These are phyloP conservation scores for Penicillium hesseltinei DNA, from an alignment of 2,329 filamentous ascomycete genomes.

Conservation along the genomic window DNA sequence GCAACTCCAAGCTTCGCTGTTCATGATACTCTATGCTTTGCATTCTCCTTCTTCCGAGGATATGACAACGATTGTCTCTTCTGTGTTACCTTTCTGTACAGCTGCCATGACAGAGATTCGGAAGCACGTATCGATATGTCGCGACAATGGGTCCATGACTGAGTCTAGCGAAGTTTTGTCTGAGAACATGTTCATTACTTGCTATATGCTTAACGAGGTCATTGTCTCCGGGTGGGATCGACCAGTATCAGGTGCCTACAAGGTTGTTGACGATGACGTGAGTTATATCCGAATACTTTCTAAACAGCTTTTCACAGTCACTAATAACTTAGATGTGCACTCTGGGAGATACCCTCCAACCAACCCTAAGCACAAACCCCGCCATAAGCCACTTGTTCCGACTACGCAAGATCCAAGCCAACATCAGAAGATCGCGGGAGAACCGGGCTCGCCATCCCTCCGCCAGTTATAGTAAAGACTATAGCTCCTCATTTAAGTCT, in stretches of 20 bases:
- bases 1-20: slow-evolving; percentile 30
- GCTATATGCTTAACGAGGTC: slow-evolving; percentile 31
- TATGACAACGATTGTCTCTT: slow-evolving; percentile 26
- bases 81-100: slow-evolving; percentile 29
- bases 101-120: slow-evolving; percentile 27
- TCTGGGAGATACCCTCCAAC: slow-evolving; percentile 24
- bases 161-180: slow-evolving; percentile 16
- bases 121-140: slow-evolving; percentile 17
- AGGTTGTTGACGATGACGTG: slow-evolving; percentile 28
- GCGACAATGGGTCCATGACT: slow-evolving; percentile 10
- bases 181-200: slow-evolving; percentile 30
- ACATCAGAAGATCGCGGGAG: slow-evolving; percentile 24
- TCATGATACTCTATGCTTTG: slow-evolving; percentile 29
- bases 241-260: slow-evolving; percentile 27
- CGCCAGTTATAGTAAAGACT: slow-evolving; percentile 5
- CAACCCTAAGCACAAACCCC: slow-evolving; percentile 18
- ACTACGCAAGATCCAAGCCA: slow-evolving; percentile 29
- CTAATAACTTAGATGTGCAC: slow-evolving; percentile 20
- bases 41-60: slow-evolving; percentile 30
- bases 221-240: slow-evolving; percentile 30
- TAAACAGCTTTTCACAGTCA: background rate
- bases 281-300: background rate
- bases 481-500: slow-evolving; percentile 22
- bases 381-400: slow-evolving; percentile 27
- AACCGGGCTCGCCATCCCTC: slow-evolving; percentile 9